phyloP scores from a whole-genome alignment of 495 filamentous ascomycete species.

The Hypoxylon lenormandii region DNA sequence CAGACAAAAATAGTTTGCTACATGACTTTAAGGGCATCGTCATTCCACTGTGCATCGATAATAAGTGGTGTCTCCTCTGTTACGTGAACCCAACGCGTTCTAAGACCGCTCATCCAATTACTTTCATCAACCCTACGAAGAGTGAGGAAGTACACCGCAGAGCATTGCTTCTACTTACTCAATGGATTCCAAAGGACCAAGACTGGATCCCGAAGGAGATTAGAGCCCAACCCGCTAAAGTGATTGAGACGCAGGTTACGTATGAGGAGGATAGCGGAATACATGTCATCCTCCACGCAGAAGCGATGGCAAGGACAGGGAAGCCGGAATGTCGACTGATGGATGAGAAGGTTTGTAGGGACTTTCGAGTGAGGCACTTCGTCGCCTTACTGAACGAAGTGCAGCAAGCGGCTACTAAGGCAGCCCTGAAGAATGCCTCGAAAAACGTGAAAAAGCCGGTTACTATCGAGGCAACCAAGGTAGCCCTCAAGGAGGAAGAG shows the following conservation, averaged over 20 bases:
- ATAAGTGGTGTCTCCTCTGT: slow-evolving; percentile 10
- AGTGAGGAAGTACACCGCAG: neutral
- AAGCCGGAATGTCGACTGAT: slow-evolving; percentile 11
- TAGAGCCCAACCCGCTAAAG: neutral
- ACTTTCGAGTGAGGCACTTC: slow-evolving; percentile 22
- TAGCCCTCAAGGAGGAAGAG: neutral
- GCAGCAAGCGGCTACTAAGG: slow-evolving; percentile 23
- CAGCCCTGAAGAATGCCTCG: neutral
- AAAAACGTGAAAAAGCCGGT: neutral
- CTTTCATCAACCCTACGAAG: slow-evolving; percentile 6
- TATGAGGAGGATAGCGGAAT: slow-evolving; percentile 11
- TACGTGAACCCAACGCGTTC: slow-evolving; percentile 11
- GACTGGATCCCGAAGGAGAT: slow-evolving; percentile 11
- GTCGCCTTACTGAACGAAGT: slow-evolving; percentile 21
- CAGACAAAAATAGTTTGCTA: slow-evolving; percentile 6
- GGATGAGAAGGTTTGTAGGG: slow-evolving; percentile 13
- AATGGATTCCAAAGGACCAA: slow-evolving; percentile 4
- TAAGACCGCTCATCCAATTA: slow-evolving; percentile 1
- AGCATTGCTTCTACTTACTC: slow-evolving; percentile 1
- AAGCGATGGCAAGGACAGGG: slow-evolving; percentile 16
- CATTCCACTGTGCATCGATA: slow-evolving; percentile 7
- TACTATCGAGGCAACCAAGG: neutral
- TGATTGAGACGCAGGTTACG: neutral
- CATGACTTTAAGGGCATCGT: slow-evolving; percentile 7
- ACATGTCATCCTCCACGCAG: slow-evolving; percentile 25